A percentile compares a stretch with the other conserved stretches of the same genome.
Conservation (phyloP, 139 green algal genomes). For the Chlamydomonas applanata region DNA sequence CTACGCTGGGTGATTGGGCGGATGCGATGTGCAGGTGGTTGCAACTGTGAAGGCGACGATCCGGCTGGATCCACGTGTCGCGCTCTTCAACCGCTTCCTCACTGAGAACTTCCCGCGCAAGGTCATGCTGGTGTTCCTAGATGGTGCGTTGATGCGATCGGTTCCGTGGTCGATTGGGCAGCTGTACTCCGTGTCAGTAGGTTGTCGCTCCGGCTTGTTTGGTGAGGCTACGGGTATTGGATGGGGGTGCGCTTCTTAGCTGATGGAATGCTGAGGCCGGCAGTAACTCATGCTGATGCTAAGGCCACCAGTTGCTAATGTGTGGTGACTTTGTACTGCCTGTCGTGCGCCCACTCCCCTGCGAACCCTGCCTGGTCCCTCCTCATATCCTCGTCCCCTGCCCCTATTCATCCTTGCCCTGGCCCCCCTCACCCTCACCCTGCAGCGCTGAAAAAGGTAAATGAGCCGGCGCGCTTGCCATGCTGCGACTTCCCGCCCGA, state of each 20-base stretch:
- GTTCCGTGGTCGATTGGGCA: too few relatives aligned
- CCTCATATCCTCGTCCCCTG: neutral
- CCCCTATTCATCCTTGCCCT: neutral
- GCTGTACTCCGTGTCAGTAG: too few relatives aligned
- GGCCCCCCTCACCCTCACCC: neutral
- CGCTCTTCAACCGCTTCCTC: constrained; percentile 39
- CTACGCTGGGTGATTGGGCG: too few relatives aligned
- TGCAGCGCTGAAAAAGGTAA: constrained; percentile 19
- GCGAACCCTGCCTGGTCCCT: neutral
- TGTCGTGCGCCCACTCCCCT: too few relatives aligned
- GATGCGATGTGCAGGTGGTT: constrained; percentile 13
- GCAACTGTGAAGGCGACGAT: constrained; percentile 21
- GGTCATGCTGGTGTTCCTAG: constrained; percentile 31
- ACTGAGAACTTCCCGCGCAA: constrained; percentile 27
- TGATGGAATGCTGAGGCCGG: too few relatives aligned
- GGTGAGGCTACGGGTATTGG: too few relatives aligned
- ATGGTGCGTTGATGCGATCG: constrained; percentile 29
- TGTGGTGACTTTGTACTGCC: too few relatives aligned
- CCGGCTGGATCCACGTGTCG: constrained; percentile 22
- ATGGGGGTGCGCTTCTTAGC: too few relatives aligned
- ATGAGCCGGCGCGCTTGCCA: constrained; percentile 32
- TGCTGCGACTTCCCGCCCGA: constrained; percentile 41
- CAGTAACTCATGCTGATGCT: too few relatives aligned
- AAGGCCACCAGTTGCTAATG: too few relatives aligned
- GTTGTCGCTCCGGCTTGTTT: too few relatives aligned